A percentile compares a stretch with the other conserved stretches of the same genome.
These are phyloP conservation scores for Stenocarpella maydis DNA, from an alignment of 2,329 filamentous ascomycete genomes.

Conservation along the genomic window DNA sequence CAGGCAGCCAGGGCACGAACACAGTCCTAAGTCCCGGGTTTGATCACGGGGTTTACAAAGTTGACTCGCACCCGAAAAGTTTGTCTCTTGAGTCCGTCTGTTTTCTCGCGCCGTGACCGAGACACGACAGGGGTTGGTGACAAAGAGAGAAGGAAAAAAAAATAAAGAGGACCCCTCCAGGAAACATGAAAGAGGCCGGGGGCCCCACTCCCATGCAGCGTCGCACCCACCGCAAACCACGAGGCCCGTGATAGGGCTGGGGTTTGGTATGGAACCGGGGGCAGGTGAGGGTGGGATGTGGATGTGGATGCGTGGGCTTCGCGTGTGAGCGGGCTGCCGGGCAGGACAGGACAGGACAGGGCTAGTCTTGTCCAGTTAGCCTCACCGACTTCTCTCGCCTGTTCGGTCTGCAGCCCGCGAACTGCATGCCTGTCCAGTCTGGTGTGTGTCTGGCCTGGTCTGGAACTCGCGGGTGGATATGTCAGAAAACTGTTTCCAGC, in stretches of 20 bases:
- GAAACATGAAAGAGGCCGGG: too few species aligned
- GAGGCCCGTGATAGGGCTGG: constrained; percentile 31
- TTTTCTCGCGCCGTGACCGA: not conserved
- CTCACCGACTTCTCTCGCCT: constrained; percentile 23
- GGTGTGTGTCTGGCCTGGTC: not conserved
- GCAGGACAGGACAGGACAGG: too few species aligned
- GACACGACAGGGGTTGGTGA: not conserved
- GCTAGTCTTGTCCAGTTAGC: constrained; percentile 11
- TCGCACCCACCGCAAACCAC: constrained; percentile 27
- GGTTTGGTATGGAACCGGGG: not conserved
- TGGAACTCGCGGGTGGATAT: not conserved
- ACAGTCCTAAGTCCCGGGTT: constrained; percentile 21
- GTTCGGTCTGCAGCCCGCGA: not conserved
- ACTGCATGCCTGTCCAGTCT: not conserved
- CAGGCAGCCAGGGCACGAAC: not conserved
- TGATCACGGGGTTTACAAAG: constrained; percentile 16
- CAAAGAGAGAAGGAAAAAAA: not conserved
- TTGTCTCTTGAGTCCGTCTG: not conserved
- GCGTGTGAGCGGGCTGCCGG: not conserved
- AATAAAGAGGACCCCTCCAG: not conserved
- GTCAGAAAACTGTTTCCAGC: constrained; percentile 7
- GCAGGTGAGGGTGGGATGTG: not conserved
- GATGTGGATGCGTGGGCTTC: not conserved
- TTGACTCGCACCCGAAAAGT: constrained; percentile 27
- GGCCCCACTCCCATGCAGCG: constrained; percentile 24